These are phyloP conservation scores for Rubroboletus pulcherrimus DNA, from an alignment of 768 basidiomycete species.

Conservation along the genomic window DNA sequence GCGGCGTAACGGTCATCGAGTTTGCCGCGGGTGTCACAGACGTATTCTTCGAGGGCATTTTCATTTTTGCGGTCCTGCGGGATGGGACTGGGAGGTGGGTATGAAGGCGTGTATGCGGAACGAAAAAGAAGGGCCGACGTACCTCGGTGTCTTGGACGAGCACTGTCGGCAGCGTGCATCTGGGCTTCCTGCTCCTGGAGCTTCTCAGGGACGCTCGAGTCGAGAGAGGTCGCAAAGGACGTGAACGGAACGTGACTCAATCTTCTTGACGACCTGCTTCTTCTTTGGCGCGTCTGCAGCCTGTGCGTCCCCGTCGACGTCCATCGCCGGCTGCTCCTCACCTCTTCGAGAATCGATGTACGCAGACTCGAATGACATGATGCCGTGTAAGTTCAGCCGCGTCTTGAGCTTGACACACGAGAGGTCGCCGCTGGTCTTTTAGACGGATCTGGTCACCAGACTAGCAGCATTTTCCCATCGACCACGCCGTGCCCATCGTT, in stretches of 20 bases:
- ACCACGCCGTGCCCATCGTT: too few species aligned
- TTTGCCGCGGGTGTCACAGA: constrained; percentile 92
- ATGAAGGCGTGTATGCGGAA: constrained; percentile 1
- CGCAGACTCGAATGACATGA: constrained; percentile 81
- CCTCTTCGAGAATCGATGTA: constrained; percentile 86
- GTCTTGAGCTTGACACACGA: constrained; percentile 89
- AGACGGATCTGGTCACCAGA: too few species aligned
- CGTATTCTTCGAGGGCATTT: constrained; percentile 98
- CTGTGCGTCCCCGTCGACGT: constrained; percentile 53
- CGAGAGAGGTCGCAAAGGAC: constrained; percentile 59
- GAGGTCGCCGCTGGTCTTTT: constrained; percentile 71
- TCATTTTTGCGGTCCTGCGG: constrained; percentile 94
- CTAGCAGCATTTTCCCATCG: too few species aligned
- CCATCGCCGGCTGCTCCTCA: constrained; percentile 65
- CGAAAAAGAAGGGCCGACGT: constrained; percentile 19
- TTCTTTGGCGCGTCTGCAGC: constrained; percentile 55
- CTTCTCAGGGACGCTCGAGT: constrained; percentile 57
- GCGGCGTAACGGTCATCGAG: constrained; percentile 82
- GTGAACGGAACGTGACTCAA: constrained; percentile 76
- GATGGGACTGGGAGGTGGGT: not conserved
- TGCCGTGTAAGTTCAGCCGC: constrained; percentile 79
- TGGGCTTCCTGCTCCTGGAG: constrained; percentile 79
- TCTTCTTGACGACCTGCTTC: constrained; percentile 83
- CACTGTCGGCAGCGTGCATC: constrained; percentile 90
- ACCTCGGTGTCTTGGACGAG: constrained; percentile 98